These are phyloP conservation scores for Hypoxylon rickii DNA, from an alignment of 495 filamentous ascomycete genomes.

Conservation along the genomic window DNA sequence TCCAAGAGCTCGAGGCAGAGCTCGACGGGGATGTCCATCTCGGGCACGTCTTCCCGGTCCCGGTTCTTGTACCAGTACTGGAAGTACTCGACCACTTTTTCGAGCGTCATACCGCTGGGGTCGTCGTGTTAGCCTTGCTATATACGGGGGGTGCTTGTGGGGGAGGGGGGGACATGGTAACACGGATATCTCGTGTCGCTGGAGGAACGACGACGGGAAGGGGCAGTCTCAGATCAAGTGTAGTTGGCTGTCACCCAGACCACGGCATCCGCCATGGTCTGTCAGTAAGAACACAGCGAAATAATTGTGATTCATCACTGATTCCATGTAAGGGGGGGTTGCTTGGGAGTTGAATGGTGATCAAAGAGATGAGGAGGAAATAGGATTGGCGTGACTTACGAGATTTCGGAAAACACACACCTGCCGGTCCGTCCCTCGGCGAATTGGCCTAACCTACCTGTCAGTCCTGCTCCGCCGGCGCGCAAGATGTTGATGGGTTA, in stretches of 20 bases:
- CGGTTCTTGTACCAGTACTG: constrained; percentile 85
- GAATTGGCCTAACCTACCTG: constrained; percentile 66
- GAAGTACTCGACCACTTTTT: constrained; percentile 91
- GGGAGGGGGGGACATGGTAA: too few relatives aligned
- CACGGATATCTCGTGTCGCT: too few relatives aligned
- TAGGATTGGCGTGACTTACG: constrained; percentile 54
- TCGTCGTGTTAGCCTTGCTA: constrained; percentile 7
- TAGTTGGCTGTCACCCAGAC: constrained; percentile 56
- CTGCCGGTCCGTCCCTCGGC: constrained; percentile 67
- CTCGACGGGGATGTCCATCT: constrained; percentile 84
- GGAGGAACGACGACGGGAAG: background rate
- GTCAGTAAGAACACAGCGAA: constrained; percentile 49
- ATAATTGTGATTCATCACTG: constrained; percentile 47
- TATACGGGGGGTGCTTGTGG: too few relatives aligned
- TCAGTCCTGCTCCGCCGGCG: constrained; percentile 10
- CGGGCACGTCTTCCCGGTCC: constrained; percentile 75
- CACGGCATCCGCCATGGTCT: constrained; percentile 40
- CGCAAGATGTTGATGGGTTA: background rate
- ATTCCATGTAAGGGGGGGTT: too few relatives aligned
- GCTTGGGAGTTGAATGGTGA: too few relatives aligned
- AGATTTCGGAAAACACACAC: constrained; percentile 72
- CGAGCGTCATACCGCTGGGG: constrained; percentile 75
- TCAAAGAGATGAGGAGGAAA: background rate
- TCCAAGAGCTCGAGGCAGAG: constrained; percentile 80
- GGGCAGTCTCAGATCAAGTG: constrained; percentile 63